Base-by-base conservation (phyloP, 805 yeast species). In the Wickerhamomyces rabaulensis region DNA sequence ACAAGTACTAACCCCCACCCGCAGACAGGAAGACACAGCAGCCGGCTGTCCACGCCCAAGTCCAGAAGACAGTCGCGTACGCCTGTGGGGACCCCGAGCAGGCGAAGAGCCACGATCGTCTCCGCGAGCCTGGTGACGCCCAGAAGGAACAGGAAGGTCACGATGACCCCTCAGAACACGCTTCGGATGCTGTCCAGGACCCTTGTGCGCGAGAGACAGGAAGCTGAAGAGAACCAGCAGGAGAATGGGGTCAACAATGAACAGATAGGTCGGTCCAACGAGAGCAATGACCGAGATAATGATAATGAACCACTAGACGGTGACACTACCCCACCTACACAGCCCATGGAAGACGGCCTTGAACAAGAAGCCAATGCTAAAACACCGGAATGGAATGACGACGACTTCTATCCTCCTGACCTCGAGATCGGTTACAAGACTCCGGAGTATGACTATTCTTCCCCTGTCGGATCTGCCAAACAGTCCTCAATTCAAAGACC, bases 61-160 rank as follows among this genome's bases (percentile, higher is more conserved):
- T 42, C 47, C 25, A 39, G 54, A 43, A 45, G 45, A 29, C 39
- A 46, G 6, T 51, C 57, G 39, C 22, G 60, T 9, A 58, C 63
- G 1, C 61, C 57, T 16, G 47, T 20, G 21, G 39, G 45, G 20
- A 43, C 45, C 6, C 45, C 57, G 8, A 53, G 58, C 27, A 41
- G 63, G 44, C 46, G 62, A 25, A 43, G 62, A 39, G 53, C 60
- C 8, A 51, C 57, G 1, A 49, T 59, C 4, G 51, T 55, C 9
- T 49, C 54, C 19, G 58, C 61, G 1, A 52, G 50, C 16, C 25
- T 56, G 15, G 40, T 59, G 3, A 50, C 60, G 0, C 58, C 63
- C 6, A 48, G 60, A 38, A 40, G 63, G 19, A 50, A 50, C 6
- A 41, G 58, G 26, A 49, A 49, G 22, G 40, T 40, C 15, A 52